Evolutionary conservation across 2,329 filamentous ascomycete genomes (phyloP), one percentile per base, ranked within the genome.

Genomic region (Cercospora janseana): DNA sequence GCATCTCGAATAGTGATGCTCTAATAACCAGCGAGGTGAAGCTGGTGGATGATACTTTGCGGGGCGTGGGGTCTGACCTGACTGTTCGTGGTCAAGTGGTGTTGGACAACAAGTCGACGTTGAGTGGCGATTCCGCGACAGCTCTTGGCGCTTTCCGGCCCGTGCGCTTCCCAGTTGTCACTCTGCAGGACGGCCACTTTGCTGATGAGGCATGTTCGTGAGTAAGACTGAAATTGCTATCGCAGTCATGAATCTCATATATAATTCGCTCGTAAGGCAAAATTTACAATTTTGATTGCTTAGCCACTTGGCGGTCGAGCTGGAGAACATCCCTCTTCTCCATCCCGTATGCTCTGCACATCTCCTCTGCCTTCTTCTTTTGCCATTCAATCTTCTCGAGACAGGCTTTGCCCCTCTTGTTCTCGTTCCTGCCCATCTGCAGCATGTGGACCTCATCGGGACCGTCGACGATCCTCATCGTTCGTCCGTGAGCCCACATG

Each of bases 381-480:
- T 91, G 87, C 66, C 72, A 75, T 60, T 77, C 70, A 51, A 89
- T 82, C 65, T 79, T 79, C 54, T 76, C 73, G 31, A 84, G 75
- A 38, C 83, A 79, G 59, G 78, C 80, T 56, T 72, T 69, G 48
- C 82, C 83, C 56, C 81, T 78, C 56, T 60, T 60, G 69, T 88
- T 91, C 78, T 92, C 88, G 60, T 89, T 89, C 61, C 79, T 78
- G 12, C 87, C 88, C 75, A 93, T 75, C 73, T 93, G 88, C 69
- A 87, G 76, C 59, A 91, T 72, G 70, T 94, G 92, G 53, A 96
- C 93, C 81, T 97, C 93, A 72, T 97, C 93, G 0, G 92, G 92
- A 0, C 92, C 92, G 71, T 97, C 92, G 0, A 66, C 65, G 29
- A 66, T 64, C 29, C 62, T 51, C 64, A 66, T 67, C 20, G 65